Base-by-base conservation (phyloP, 2,329 filamentous ascomycete genomes). In the Gaeumannomyces sp. region DNA sequence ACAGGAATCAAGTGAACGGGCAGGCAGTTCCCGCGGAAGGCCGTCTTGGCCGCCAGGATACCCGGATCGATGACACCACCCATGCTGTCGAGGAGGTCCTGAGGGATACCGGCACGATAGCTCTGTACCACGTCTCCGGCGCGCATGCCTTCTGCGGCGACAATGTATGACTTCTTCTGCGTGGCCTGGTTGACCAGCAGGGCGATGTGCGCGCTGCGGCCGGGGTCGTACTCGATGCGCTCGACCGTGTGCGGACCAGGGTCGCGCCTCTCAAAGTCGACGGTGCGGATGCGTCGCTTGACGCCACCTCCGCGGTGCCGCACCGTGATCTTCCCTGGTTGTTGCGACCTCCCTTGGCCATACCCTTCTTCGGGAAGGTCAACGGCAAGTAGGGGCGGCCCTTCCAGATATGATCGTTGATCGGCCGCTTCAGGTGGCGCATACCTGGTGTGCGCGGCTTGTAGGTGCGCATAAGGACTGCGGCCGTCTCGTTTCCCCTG, bases 391-490 rank as follows among this genome's bases (percentile, higher is more conserved):
- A 88, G 0, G 95, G 92, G 65, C 93, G 84, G 66, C 95, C 95
- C 78, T 96, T 97, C 92, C 92, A 98, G 60, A 99, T 81, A 77
- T 99, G 95, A 73, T 97, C 93, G 78, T 98, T 98, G 78, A 97
- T 89, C 19, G 95, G 93, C 59, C 95, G 87, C 76, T 89, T 90
- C 69, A 99, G 81, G 85, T 99, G 95, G 72, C 95, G 89, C 66
- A 96, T 78, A 84, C 95, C 95, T 16, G 94, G 94, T 0, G 95
- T 97, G 71, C 92, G 88, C 50, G 95, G 95, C 76, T 91, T 98
- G 78, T 97, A 99, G 64, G 91, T 95, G 71, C 92, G 88, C 76
- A 98, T 75, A 59, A 83, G 78, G 22, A 79, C 76, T 22, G 79
- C 74, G 57, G 80, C 72, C 58, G 74, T 73, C 27, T 74, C 66